A percentile compares a stretch with the other conserved stretches of the same genome.
These are phyloP conservation scores for Populus ilicifolia DNA, from an alignment of 345 rosid genomes.

Conservation along the genomic window DNA sequence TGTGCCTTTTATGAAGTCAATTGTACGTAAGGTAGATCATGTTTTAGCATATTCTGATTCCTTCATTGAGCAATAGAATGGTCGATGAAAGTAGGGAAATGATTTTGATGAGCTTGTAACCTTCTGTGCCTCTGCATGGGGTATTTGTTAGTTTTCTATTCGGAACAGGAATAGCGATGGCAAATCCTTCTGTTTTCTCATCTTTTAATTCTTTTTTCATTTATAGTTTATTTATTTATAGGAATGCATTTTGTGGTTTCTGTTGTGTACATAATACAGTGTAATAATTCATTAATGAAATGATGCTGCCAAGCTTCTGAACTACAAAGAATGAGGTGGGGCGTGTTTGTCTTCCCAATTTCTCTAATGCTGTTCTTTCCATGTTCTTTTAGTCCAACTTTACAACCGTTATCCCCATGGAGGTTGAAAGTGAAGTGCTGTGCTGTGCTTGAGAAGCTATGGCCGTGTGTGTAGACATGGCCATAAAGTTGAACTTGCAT, in stretches of 20 bases:
- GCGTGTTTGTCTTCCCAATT: no score
- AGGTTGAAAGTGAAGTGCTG: no score
- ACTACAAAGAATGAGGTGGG: background rate
- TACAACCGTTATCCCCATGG: no score
- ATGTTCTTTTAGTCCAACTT: no score
- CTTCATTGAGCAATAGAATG: background rate
- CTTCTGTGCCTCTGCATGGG: background rate
- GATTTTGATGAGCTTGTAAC: no score
- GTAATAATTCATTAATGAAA: slow-evolving; percentile 6
- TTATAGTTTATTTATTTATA: background rate
- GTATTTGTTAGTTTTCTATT: background rate
- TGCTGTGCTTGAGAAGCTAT: no score
- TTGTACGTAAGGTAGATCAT: background rate
- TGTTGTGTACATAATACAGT: background rate
- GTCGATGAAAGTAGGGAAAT: background rate
- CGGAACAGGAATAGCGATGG: background rate
- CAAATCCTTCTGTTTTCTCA: background rate
- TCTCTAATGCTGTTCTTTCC: no score
- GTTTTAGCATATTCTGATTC: background rate
- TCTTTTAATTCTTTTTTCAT: background rate
- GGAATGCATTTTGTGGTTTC: background rate
- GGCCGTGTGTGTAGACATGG: background rate
- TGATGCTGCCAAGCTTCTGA: slow-evolving; percentile 1
- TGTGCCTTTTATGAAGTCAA: background rate
- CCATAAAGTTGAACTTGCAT: no score